These are phyloP conservation scores for Xerocomus brunneocitrinus DNA, from an alignment of 768 basidiomycete genomes.

Conservation along the genomic window DNA sequence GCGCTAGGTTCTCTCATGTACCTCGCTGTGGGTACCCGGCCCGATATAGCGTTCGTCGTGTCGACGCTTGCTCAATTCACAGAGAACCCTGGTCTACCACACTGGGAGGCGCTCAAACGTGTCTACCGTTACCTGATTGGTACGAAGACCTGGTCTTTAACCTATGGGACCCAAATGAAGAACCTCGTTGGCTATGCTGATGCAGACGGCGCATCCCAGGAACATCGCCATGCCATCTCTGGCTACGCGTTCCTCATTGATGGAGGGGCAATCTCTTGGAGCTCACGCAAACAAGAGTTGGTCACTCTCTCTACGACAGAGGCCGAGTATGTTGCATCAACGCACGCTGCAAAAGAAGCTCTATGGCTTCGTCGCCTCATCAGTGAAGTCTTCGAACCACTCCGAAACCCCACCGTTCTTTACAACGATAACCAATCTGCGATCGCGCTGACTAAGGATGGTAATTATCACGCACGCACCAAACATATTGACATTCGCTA, in stretches of 20 bases:
- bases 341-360: neutral
- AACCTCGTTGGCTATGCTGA: neutral
- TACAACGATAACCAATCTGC: neutral
- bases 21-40: neutral
- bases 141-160: neutral
- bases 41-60: neutral
- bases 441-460: neutral
- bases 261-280: neutral
- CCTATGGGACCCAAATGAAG: neutral
- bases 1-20: neutral
- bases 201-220: neutral
- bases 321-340: neutral
- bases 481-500: slow-evolving; percentile 1
- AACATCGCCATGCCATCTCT: neutral
- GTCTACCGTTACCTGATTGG: neutral
- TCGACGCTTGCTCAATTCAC: neutral
- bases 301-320: neutral
- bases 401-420: neutral
- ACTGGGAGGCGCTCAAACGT: neutral
- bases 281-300: neutral
- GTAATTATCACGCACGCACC: neutral
- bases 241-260: neutral
- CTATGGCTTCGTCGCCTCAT: neutral
- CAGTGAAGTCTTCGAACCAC: neutral
- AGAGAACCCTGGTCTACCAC: neutral